A percentile compares a stretch with the other conserved stretches of the same genome.
Conservation (phyloP, 345 rosid genomes). For the Camelina hispida region DNA sequence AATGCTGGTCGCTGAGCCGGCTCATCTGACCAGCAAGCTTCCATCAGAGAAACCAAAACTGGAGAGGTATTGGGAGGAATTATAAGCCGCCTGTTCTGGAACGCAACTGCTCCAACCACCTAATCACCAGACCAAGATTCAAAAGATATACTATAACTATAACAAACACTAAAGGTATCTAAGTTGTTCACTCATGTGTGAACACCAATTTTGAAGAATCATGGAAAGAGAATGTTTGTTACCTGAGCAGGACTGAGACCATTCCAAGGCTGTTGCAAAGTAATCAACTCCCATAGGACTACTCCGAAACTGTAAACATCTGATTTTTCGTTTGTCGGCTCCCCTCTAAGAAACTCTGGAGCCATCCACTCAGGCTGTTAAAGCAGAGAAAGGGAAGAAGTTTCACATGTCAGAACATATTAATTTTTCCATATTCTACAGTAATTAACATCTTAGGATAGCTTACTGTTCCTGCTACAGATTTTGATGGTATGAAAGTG, state of each 20-base stretch:
- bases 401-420: slow-evolving; percentile 43
- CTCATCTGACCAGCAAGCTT: slow-evolving; percentile 94
- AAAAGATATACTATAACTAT: not conserved
- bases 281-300: slow-evolving; percentile 88
- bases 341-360: slow-evolving; percentile 97
- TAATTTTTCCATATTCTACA: slow-evolving; percentile 31
- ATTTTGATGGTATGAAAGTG: slow-evolving; percentile 88
- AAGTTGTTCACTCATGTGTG: not conserved
- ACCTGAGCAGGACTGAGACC: slow-evolving; percentile 98
- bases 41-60: slow-evolving; percentile 80
- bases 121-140: slow-evolving; percentile 38
- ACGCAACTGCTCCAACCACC: slow-evolving; percentile 99
- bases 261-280: slow-evolving; percentile 93
- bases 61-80: slow-evolving; percentile 82
- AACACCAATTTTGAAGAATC: not conserved
- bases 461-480: slow-evolving; percentile 97
- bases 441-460: slow-evolving; percentile 6
- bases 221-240: slow-evolving; percentile 27
- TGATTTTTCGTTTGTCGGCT: slow-evolving; percentile 95
- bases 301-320: slow-evolving; percentile 96
- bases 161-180: slow-evolving; percentile 1
- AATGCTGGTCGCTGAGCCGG: slow-evolving; percentile 82
- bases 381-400: slow-evolving; percentile 50
- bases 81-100: slow-evolving; percentile 86
- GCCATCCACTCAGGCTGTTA: slow-evolving; percentile 99